These are phyloP conservation scores for Aureobasidium sp. DNA, from an alignment of 2,329 filamentous ascomycete species.

Conservation along the genomic window DNA sequence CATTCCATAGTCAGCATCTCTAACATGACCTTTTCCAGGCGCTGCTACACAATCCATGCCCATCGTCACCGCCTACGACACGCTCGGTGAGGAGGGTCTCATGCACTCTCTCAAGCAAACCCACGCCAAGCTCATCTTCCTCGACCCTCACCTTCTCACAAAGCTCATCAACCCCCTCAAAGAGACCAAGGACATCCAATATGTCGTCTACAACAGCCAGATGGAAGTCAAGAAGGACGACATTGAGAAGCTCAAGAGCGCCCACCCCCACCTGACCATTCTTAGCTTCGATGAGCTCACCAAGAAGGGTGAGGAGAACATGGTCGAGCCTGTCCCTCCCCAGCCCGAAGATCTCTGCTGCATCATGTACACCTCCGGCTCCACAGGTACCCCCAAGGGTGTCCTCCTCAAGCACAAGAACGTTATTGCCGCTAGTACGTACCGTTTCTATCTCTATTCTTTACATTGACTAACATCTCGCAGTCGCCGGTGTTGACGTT, in stretches of 20 bases:
- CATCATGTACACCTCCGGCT: constrained; percentile 77
- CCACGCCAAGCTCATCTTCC: constrained; percentile 72
- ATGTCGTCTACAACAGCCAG: constrained; percentile 52
- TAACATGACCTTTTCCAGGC: constrained; percentile 44
- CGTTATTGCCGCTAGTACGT: constrained; percentile 69
- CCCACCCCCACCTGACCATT: constrained; percentile 47
- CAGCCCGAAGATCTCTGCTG: constrained; percentile 73
- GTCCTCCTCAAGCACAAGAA: constrained; percentile 74
- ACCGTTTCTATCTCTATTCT: not conserved
- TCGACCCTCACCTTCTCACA: constrained; percentile 67
- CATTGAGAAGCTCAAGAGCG: constrained; percentile 47
- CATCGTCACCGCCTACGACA: constrained; percentile 93
- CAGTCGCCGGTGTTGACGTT: constrained; percentile 68
- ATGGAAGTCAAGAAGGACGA: constrained; percentile 45
- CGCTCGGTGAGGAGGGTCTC: constrained; percentile 75
- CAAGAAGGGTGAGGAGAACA: constrained; percentile 56
- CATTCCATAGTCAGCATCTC: not conserved
- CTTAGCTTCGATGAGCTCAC: constrained; percentile 50
- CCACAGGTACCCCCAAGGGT: constrained; percentile 83
- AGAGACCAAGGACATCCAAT: constrained; percentile 49
- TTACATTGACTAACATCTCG: constrained; percentile 16
- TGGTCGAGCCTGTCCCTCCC: constrained; percentile 63
- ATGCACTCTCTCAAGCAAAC: constrained; percentile 82
- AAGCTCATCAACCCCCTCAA: constrained; percentile 48
- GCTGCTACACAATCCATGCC: constrained; percentile 77